Evolutionary conservation across 305 asterid species (phyloP).

Genomic region (Galium porrigens): DNA sequence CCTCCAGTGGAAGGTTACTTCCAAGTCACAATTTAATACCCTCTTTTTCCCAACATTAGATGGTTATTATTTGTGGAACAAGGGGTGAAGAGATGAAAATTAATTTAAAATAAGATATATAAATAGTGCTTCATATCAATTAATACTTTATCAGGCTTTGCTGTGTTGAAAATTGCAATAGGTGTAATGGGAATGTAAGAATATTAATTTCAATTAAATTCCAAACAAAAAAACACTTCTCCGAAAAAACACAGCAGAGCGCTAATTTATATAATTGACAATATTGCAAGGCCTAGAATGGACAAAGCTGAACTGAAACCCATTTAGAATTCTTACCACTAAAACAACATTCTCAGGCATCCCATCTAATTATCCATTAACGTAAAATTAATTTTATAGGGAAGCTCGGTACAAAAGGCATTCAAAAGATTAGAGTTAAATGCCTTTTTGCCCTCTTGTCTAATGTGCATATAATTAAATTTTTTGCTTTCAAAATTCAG

Average conservation of each 20-base stretch:
- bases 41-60: not conserved
- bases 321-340: not conserved
- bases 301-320: not conserved
- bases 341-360: not conserved
- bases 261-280: not conserved
- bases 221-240: no score
- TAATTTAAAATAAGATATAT: no score
- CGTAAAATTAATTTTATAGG: not conserved
- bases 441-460: not conserved
- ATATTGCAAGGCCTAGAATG: not conserved
- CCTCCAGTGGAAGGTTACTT: not conserved
- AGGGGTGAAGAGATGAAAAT: no score
- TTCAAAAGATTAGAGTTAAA: no score
- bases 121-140: no score
- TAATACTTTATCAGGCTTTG: no score
- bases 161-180: no score
- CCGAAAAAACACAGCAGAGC: not conserved
- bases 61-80: not conserved
- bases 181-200: no score
- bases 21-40: not conserved
- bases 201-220: no score
- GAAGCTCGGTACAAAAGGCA: no score
- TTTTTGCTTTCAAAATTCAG: not conserved
- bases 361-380: not conserved
- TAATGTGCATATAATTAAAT: not conserved